Base-by-base conservation (phyloP, 345 rosid genomes). In the Boechera retrofracta region DNA sequence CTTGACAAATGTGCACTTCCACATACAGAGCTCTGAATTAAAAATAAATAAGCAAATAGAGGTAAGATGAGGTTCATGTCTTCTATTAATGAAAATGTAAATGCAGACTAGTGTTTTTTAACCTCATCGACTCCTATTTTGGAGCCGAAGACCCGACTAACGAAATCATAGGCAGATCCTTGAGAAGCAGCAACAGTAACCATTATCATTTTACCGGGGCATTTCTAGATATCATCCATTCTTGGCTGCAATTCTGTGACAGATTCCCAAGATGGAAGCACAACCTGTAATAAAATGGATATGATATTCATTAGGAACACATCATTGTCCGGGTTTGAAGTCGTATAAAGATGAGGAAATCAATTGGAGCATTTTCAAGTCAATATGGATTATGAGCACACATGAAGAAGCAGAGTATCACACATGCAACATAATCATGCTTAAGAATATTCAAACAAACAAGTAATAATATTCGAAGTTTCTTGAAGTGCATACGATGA, bases 1-100 rank as follows among this genome's bases (percentile, higher is more conserved):
- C 16, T 16, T 16, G 16, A 16, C 16, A 16, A 16, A 16, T 16
- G 84, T 32, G 93, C 95, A 74, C 89, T 82, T 39, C 97, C 93
- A 48, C 84, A 75, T 2, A 83, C 92, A 57, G 91, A 86, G 83
- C 88, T 91, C 95, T 93, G 83, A 54, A 67, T 16, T 31, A 52
- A 67, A 9, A 32, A 48, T 16, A 16, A 9, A 5, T 41, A 31
- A 59, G 38, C 63, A 41, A 26, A 44, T 28, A 8, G 35, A 38
- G 13, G 18, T 10, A 29, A 64, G 29, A 28, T 28, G 29, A 28
- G 29, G 29, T 28, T 28, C 1, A 28, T 28, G 3, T 28, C 29
- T 2, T 28, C 29, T 28, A 28, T 28, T 28, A 28, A 28, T 28
- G 29, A 28, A 35, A 35, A 35, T 35, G 38, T 35, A 35, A 4